Base-by-base conservation (phyloP, 2,329 filamentous ascomycete species). In the Exophiala calicioides region DNA sequence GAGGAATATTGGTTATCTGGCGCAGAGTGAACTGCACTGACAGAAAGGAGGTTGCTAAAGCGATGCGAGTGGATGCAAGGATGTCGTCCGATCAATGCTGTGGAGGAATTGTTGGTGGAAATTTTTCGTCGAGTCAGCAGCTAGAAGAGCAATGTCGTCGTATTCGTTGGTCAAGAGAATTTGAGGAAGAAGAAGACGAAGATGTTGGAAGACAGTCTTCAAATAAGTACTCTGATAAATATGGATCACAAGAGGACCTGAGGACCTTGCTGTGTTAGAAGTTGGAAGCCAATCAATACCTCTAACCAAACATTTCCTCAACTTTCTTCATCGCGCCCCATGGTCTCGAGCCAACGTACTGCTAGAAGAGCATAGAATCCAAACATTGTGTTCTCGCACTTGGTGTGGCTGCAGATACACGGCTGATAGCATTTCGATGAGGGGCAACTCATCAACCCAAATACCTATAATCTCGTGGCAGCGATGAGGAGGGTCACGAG, bases 161-260 rank as follows among this genome's bases (percentile, higher is more conserved):
- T 39, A n/a, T n/a, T n/a, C n/a, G n/a, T 39, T 29, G 36, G 36
- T 39, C 36, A 39, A 39, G 36, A 39, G 24, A 39, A 29, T 39
- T 39, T 39, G 4, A 39, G 36, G 36, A 39, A 39, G 24, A 39
- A n/a, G 36, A 39, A 39, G 36, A 39, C 36, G 36, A 39, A 29
- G 21, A 39, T 39, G 36, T 39, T 29, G 16, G 36, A 39, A 39
- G 36, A 39, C 36, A 29, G 36, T 39, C 36, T 39, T 39, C 10
- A 27, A 39, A 39, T 39, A 39, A 39, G 4, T 29, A 27, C 36
- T 39, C 36, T 39, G 36, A 23, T 39, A 29, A 13, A 39, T 39
- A 23, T 39, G 36, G 36, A 39, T 39, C 36, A 39, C 36, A 39
- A 39, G 36, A 39, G 36, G 36, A 39, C 36, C n/a, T n/a, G n/a